phyloP scores from a whole-genome alignment of 805 yeast species.

The Spathaspora passalidarum region DNA sequence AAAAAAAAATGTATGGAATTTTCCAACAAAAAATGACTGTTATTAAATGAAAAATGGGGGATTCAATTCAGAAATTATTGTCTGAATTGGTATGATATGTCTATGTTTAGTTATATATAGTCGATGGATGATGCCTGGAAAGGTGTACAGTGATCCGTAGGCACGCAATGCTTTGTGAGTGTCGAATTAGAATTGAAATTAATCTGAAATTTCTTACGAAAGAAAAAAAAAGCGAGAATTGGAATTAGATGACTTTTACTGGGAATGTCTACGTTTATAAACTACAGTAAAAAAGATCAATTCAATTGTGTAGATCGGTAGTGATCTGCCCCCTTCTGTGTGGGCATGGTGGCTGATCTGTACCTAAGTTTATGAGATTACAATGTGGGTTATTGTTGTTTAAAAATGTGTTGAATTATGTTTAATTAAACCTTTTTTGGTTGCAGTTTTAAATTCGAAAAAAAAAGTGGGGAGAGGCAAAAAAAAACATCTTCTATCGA shows the following conservation, averaged over 20 bases:
- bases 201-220: background rate
- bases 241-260: background rate
- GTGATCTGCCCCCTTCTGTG: background rate
- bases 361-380: background rate
- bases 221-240: background rate
- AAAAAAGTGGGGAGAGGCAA: background rate
- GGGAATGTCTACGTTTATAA: background rate
- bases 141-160: no score
- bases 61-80: background rate
- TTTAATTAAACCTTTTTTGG: background rate
- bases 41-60: background rate
- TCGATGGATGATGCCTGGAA: background rate
- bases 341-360: background rate
- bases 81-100: background rate
- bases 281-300: background rate
- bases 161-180: background rate
- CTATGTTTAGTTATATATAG: background rate
- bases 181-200: background rate
- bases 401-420: background rate
- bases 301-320: background rate
- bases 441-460: background rate
- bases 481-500: background rate
- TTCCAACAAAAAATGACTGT: background rate
- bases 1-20: background rate
- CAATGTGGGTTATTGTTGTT: background rate